phyloP scores from a whole-genome alignment of 23 red algal genomes.

The Cyanidioschyzon merolae region DNA sequence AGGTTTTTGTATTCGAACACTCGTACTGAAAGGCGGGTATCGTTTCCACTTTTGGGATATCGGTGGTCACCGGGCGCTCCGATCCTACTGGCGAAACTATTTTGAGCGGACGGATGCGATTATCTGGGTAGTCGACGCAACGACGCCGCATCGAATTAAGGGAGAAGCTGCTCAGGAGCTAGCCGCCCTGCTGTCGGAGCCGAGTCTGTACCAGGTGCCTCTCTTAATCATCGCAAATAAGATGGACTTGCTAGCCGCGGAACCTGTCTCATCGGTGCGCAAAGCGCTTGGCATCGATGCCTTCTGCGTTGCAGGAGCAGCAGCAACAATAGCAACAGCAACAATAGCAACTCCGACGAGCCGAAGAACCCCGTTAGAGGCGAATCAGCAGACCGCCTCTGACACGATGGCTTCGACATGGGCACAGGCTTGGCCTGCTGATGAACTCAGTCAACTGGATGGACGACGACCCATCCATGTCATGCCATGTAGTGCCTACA shows the following conservation, averaged over 20 bases:
- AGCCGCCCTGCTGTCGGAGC: slow-evolving; percentile 48
- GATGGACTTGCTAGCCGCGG: slow-evolving; percentile 47
- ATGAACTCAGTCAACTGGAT: background rate
- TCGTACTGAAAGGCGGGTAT: slow-evolving; percentile 36
- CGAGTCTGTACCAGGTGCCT: slow-evolving; percentile 54
- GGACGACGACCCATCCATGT: background rate
- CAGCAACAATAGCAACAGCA: slow-evolving; percentile 46
- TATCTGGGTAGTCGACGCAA: slow-evolving; percentile 88
- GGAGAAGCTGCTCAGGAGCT: slow-evolving; percentile 42
- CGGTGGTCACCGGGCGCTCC: slow-evolving; percentile 81
- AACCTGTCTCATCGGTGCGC: slow-evolving; percentile 25
- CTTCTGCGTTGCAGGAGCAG: slow-evolving; percentile 44
- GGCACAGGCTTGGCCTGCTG: slow-evolving; percentile 45
- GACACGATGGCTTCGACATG: slow-evolving; percentile 42
- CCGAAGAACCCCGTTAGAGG: background rate
- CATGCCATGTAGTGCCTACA: background rate
- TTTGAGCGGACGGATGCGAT: slow-evolving; percentile 96
- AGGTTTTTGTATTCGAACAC: slow-evolving; percentile 69
- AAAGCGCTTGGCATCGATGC: slow-evolving; percentile 50
- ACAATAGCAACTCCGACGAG: background rate
- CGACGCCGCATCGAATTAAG: slow-evolving; percentile 37
- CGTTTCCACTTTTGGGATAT: slow-evolving; percentile 94
- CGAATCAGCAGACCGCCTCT: slow-evolving; percentile 27
- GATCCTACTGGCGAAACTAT: slow-evolving; percentile 95
- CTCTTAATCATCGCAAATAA: slow-evolving; percentile 83